Evolutionary conservation across 345 rosid species (phyloP).

Genomic region (Eucalyptus erythrocorys): DNA sequence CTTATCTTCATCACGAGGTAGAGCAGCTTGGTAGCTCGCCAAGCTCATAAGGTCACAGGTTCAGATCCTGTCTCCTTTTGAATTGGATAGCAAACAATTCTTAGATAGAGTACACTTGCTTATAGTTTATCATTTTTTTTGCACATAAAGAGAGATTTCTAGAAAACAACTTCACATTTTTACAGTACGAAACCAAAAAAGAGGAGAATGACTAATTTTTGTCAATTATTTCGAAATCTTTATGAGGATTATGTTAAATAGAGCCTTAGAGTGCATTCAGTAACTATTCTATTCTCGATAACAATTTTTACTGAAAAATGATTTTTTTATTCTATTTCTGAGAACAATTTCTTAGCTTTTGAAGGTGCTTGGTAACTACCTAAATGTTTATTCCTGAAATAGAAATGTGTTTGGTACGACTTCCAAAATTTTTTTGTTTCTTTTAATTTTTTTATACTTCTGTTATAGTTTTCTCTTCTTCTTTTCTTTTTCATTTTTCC

Average conservation of each 20-base stretch:
- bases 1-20: background rate
- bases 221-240: background rate
- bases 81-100: background rate
- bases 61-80: no score
- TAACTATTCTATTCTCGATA: no score
- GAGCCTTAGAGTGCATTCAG: rapidly evolving
- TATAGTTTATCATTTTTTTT: background rate
- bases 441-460: no score
- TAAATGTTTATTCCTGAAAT: no score
- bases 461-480: no score
- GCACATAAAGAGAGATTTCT: background rate
- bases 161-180: background rate
- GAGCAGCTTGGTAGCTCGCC: background rate
- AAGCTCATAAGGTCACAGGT: background rate
- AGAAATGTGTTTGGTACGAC: rapidly evolving
- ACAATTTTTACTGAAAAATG: no score
- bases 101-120: background rate
- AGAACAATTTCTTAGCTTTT: no score
- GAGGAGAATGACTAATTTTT: background rate
- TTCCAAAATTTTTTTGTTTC: no score
- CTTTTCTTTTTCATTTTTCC: no score
- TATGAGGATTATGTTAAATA: background rate
- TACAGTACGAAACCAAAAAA: background rate
- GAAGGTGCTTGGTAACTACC: no score
- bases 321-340: no score